Percentiles rank a stretch among this genome's conserved stretches.
These are phyloP conservation scores for Blastomyces emzantsi DNA, from an alignment of 2,329 filamentous ascomycete species.

Conservation along the genomic window DNA sequence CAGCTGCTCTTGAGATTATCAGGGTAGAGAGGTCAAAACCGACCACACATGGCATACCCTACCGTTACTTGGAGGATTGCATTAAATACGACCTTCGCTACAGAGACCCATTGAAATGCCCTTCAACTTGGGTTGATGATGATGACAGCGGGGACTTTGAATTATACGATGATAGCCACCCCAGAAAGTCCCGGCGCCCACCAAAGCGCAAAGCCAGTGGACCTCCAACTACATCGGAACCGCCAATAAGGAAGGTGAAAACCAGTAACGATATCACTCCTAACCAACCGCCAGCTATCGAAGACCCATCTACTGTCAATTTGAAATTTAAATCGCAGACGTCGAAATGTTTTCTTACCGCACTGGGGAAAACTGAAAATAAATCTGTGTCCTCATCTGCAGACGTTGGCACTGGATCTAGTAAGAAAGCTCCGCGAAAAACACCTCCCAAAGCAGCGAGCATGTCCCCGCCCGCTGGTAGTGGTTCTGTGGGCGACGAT, in stretches of 20 bases:
- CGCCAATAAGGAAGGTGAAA: background rate
- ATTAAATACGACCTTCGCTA: slow-evolving; percentile 6
- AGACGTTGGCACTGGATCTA: background rate
- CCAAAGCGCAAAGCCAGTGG: background rate
- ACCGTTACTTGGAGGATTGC: background rate
- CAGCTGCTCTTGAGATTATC: slow-evolving; percentile 3
- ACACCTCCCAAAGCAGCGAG: background rate
- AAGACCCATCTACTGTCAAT: background rate
- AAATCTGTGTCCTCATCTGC: background rate
- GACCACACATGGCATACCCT: background rate
- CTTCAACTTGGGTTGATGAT: slow-evolving; percentile 27
- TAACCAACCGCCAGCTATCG: background rate
- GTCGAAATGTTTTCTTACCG: background rate
- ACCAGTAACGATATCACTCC: background rate
- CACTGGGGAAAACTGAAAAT: background rate
- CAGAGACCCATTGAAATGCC: background rate
- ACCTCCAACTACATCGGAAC: background rate
- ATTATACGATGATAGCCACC: slow-evolving; percentile 13
- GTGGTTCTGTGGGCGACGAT: background rate
- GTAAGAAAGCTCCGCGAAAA: background rate
- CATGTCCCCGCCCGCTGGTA: background rate
- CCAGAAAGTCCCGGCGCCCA: background rate
- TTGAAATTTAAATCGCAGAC: background rate
- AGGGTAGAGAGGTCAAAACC: slow-evolving; percentile 1
- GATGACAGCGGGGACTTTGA: slow-evolving; percentile 31